Base-by-base conservation (phyloP, 2,329 filamentous ascomycete genomes). In the Colletotrichum plurivorum region DNA sequence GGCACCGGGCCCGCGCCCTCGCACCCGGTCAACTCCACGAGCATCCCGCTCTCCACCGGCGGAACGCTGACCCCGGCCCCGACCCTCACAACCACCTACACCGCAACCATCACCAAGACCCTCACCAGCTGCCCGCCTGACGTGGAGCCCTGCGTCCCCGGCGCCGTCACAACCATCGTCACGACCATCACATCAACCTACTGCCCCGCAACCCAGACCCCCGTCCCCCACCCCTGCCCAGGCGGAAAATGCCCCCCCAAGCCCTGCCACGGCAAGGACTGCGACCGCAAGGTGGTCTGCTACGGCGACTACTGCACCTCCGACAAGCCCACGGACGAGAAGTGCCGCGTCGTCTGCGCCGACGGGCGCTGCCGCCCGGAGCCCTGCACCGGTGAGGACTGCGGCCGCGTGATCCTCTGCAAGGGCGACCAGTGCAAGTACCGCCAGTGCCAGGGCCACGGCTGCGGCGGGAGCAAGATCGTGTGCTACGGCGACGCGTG, bases 281-380 rank as follows among this genome's bases (percentile, higher is more conserved):
- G 57, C 27, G 31, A 16, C 27, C 51, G 53, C 22, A 51, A 58
- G 36, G 46, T 59, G 3, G 49, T 60, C n/a, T 62, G 57, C 63
- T 66, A 66, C 22, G 73, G 73, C 10, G 69, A 75, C 31, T 58
- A 57, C n/a, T 76, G 76, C 72, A 69, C 73, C 68, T 75, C 80
- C 73, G 81, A 79, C 74, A 75, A 74, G 62, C 77, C 78, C 27
- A 76, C 74, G 12, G 43, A 73, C 70, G 81, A 78, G 73, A 63
- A 71, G 56, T 73, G 74, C 22, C 75, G 76, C 59, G 63, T 73
- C 64, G 65, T 77, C 70, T 78, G 76, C 74, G 8, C 70, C 41
- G 66, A 57, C 20, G 58, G 61, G 18, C 45, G 62, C 16, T 73
- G 72, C 66, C 27, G 64, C 27, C 52, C 66, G 15, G 68, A 69